Conservation (phyloP, 2,329 filamentous ascomycete species). For the Coniochaeta sp. region DNA sequence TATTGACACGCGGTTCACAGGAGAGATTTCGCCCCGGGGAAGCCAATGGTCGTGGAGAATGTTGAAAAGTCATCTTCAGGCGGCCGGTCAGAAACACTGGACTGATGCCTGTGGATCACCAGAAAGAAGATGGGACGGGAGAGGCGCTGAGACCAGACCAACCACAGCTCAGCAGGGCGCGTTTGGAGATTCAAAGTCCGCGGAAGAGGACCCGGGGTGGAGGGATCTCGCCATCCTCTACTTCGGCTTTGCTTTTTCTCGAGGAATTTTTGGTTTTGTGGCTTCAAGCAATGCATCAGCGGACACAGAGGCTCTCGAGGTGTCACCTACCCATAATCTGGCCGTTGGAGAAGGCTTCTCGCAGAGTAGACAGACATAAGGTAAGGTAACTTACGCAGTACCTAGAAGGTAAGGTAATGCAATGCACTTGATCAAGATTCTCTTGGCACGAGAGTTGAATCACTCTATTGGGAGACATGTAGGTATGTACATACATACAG, state of each 20-base stretch:
- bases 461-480: too few relatives aligned
- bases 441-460: neutral
- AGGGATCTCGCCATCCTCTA: neutral
- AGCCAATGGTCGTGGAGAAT: neutral
- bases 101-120: neutral
- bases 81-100: too few relatives aligned
- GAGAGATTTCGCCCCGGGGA: neutral
- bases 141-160: neutral
- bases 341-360: too few relatives aligned
- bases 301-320: neutral
- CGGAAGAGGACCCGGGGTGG: neutral
- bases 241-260: neutral
- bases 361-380: neutral
- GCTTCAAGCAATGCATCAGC: neutral
- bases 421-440: neutral
- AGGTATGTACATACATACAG: too few relatives aligned
- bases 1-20: too few relatives aligned
- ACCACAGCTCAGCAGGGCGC: neutral
- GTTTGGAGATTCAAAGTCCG: neutral
- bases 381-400: too few relatives aligned
- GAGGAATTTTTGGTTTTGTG: neutral
- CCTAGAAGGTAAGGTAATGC: too few relatives aligned
- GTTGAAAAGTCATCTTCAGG: too few relatives aligned
- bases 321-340: neutral
- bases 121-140: neutral